Conservation (phyloP, 768 basidiomycete species). For the Mycena olivaceomarginata region DNA sequence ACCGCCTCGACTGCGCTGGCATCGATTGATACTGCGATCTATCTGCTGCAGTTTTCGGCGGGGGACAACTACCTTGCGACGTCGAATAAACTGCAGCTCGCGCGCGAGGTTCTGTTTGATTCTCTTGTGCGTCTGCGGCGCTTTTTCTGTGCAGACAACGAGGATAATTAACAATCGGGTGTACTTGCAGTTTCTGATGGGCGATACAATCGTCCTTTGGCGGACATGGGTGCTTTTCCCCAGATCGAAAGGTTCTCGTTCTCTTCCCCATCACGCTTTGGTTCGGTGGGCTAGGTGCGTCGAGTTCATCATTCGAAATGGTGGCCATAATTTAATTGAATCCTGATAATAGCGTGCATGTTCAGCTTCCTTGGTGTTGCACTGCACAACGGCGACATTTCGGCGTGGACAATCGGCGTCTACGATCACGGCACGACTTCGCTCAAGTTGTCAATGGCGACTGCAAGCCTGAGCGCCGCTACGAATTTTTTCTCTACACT, state of each 20-base stretch:
- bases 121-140: too few species aligned
- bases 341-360: constrained; percentile 2
- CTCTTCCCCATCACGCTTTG: constrained; percentile 16
- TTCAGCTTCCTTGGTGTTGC: constrained; percentile 11
- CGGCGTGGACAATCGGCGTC: constrained; percentile 25
- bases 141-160: not conserved
- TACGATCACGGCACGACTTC: constrained; percentile 12
- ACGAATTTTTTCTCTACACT: constrained; percentile 30
- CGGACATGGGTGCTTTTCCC: constrained; percentile 19
- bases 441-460: constrained; percentile 19
- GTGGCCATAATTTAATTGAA: too few species aligned
- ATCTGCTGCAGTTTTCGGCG: too few species aligned
- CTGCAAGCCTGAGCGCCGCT: constrained; percentile 28
- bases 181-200: constrained; percentile 4
- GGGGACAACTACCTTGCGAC: too few species aligned
- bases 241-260: not conserved
- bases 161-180: not conserved
- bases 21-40: too few species aligned
- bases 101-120: too few species aligned
- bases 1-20: too few species aligned
- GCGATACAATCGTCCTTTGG: constrained; percentile 28
- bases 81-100: too few species aligned
- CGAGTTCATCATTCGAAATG: not conserved
- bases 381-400: not conserved
- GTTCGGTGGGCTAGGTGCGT: constrained; percentile 25